Conservation (phyloP, 768 basidiomycete genomes). For the Hemileccinum rubropunctum region DNA sequence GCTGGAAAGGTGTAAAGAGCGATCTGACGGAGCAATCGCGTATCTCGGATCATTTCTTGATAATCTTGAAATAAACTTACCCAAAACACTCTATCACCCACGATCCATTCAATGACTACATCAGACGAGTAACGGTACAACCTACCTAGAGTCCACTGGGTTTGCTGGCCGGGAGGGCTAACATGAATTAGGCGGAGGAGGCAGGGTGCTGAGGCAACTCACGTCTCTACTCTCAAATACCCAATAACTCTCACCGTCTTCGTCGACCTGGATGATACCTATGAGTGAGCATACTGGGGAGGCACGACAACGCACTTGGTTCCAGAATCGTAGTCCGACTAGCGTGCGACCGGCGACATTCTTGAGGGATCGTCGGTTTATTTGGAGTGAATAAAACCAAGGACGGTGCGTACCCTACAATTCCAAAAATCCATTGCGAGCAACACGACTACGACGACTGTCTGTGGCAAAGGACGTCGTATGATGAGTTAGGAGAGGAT, state of each 20-base stretch:
- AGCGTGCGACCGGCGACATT: conserved; percentile 93
- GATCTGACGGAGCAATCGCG: conserved; percentile 45
- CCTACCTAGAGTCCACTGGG: conserved; percentile 81
- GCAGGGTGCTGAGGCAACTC: conserved; percentile 30
- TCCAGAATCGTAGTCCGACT: conserved; percentile 97
- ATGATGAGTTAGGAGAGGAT: neutral
- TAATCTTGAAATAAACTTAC: conserved; percentile 39
- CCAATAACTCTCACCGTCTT: conserved; percentile 95
- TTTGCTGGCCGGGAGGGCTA: conserved; percentile 89
- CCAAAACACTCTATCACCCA: conserved; percentile 81
- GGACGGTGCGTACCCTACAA: conserved; percentile 59
- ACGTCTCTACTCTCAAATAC: conserved; percentile 98
- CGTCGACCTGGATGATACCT: conserved; percentile 67
- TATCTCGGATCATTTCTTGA: conserved; percentile 13
- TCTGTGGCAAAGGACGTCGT: conserved; percentile 38
- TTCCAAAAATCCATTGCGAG: conserved; percentile 99
- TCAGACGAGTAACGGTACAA: conserved; percentile 9
- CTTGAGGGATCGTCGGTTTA: conserved; percentile 36
- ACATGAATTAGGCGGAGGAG: conserved; percentile 7
- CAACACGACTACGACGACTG: conserved; percentile 88
- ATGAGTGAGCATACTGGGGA: neutral
- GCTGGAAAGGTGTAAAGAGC: conserved; percentile 88
- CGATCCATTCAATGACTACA: conserved; percentile 5
- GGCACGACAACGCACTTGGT: conserved; percentile 54
- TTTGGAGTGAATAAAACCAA: neutral